Conservation (phyloP, 768 basidiomycete genomes). For the Suillus sp. region DNA sequence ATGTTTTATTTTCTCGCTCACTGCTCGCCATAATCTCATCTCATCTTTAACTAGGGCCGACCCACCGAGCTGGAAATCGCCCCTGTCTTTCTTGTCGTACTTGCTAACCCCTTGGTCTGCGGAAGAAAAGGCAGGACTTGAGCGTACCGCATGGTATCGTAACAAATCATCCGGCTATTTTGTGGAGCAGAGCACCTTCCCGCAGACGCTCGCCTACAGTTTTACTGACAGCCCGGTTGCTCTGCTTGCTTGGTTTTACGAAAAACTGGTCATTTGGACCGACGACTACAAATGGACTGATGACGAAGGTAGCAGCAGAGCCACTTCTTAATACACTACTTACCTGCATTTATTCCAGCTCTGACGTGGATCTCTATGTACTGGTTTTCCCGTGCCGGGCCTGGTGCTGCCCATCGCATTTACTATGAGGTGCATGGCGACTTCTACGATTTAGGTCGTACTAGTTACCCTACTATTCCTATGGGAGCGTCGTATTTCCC, state of each 20-base stretch:
- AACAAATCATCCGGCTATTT: conserved; percentile 41
- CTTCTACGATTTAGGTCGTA: background rate
- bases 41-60: background rate
- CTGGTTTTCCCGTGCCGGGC: conserved; percentile 36
- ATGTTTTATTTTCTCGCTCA: conserved; percentile 17
- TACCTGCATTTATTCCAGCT: conserved; percentile 17
- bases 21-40: conserved; percentile 24
- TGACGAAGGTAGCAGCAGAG: conserved; percentile 45
- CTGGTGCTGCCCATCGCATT: conserved; percentile 23
- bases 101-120: conserved; percentile 32
- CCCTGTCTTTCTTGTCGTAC: conserved; percentile 31
- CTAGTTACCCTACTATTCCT: conserved; percentile 27
- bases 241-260: conserved; percentile 50
- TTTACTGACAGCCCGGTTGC: conserved; percentile 57
- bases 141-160: conserved; percentile 32
- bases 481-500: conserved; percentile 68
- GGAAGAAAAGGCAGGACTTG: conserved; percentile 38
- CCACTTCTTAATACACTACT: background rate
- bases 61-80: conserved; percentile 29
- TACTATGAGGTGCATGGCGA: conserved; percentile 17
- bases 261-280: conserved; percentile 46
- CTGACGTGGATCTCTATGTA: conserved; percentile 39
- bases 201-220: conserved; percentile 51
- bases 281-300: conserved; percentile 54
- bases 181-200: conserved; percentile 43